Conservation (phyloP, 108 stramenopile genomes). For the Discostella pseudostelligera region DNA sequence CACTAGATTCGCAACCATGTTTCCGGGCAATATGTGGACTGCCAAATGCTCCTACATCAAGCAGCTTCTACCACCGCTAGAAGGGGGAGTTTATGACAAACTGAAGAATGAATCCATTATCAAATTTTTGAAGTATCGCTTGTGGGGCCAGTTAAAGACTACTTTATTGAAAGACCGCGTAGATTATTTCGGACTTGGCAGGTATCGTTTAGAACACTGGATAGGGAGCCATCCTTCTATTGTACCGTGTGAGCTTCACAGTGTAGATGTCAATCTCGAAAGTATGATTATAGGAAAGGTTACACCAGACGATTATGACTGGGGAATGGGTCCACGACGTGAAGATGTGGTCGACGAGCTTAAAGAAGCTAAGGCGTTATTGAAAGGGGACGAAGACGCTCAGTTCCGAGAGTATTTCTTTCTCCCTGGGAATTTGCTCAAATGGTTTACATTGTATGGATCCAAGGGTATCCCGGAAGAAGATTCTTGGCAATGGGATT, state of each 20-base stretch:
- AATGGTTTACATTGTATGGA: conserved; percentile 51
- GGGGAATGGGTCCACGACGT: conserved; percentile 46
- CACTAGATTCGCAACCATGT: conserved; percentile 50
- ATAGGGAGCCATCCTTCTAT: conserved; percentile 55
- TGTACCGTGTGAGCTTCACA: conserved; percentile 49
- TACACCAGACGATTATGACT: conserved; percentile 27
- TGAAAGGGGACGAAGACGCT: conserved; percentile 29
- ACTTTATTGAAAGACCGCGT: conserved; percentile 42
- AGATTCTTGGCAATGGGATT: conserved; percentile 52
- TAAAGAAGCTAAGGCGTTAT: conserved; percentile 4
- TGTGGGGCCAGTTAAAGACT: conserved; percentile 35
- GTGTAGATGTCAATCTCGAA: conserved; percentile 36
- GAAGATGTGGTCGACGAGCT: conserved; percentile 27
- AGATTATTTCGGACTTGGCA: conserved; percentile 50
- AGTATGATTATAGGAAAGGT: conserved; percentile 26
- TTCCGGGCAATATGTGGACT: conserved; percentile 56
- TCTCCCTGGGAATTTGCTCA: conserved; percentile 44
- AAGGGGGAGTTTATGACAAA: conserved; percentile 40
- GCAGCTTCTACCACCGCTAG: conserved; percentile 42
- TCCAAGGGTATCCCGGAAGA: conserved; percentile 35
- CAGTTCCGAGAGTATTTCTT: conserved; percentile 51
- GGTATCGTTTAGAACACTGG: conserved; percentile 56
- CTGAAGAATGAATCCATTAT: conserved; percentile 30
- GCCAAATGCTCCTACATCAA: conserved; percentile 51
- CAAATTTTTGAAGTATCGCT: conserved; percentile 38